Percentiles rank a stretch among this genome's conserved stretches.
phyloP scores from a whole-genome alignment of 331 rosid species.

The Erythrophleum ivorense region DNA sequence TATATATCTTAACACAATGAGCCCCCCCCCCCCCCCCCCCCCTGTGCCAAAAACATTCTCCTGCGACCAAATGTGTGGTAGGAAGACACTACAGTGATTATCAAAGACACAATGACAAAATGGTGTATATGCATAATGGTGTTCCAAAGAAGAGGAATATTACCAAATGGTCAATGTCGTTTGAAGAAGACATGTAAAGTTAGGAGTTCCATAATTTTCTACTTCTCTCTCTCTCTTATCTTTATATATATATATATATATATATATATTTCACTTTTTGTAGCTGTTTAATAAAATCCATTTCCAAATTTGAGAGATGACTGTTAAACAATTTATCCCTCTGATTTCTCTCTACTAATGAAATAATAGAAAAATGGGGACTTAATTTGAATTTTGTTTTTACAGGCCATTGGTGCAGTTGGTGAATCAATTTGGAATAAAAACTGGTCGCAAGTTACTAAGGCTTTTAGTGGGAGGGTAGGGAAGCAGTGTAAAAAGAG shows the following conservation, averaged over 20 bases:
- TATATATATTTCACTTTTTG: too few species aligned
- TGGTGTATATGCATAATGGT: constrained; percentile 8
- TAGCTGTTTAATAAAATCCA: background rate
- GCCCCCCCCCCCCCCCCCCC: too few species aligned
- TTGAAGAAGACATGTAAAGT: constrained; percentile 61
- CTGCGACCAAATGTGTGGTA: background rate
- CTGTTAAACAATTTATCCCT: background rate
- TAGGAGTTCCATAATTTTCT: background rate
- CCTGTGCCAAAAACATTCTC: too few species aligned
- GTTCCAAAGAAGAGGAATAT: constrained; percentile 18
- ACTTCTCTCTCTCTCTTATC: background rate
- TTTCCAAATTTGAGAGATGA: background rate
- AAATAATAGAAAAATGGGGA: background rate
- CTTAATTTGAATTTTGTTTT: background rate
- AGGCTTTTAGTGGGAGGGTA: constrained; percentile 55
- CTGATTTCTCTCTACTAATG: background rate
- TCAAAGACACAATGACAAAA: constrained; percentile 16
- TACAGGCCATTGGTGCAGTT: constrained; percentile 51
- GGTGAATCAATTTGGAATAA: constrained; percentile 51
- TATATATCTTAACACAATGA: too few species aligned
- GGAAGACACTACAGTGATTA: background rate
- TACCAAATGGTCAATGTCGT: constrained; percentile 69
- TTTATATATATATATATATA: too few species aligned
- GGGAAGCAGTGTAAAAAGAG: constrained; percentile 92
- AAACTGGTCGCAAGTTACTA: constrained; percentile 73